Percentiles rank a stretch among this genome's conserved stretches.
Conservation (phyloP, 371 early-diverging fungal species). For the Syncephalis fuscata region DNA sequence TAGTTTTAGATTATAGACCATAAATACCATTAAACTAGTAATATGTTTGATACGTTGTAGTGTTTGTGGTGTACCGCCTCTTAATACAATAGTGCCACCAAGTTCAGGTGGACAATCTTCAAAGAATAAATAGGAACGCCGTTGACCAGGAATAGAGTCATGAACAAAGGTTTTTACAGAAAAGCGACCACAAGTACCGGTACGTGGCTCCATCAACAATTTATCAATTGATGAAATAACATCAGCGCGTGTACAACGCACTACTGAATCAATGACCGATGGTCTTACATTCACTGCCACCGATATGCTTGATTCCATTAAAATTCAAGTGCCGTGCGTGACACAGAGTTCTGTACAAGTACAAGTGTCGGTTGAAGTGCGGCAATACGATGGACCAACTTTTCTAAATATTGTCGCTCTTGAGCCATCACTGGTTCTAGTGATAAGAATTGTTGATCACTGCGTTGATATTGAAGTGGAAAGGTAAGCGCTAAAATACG, state of each 20-base stretch:
- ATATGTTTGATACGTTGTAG: conserved; percentile 57
- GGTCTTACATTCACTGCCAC: conserved; percentile 73
- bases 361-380: conserved; percentile 62
- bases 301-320: conserved; percentile 56
- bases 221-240: conserved; percentile 65
- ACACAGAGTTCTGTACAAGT: conserved; percentile 55
- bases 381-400: conserved; percentile 54
- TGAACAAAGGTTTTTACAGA: conserved; percentile 60
- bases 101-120: conserved; percentile 60
- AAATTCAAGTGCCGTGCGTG: conserved; percentile 64
- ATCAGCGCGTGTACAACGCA: conserved; percentile 68
- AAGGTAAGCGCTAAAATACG: conserved; percentile 72
- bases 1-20: conserved; percentile 62
- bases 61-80: conserved; percentile 47
- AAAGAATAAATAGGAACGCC: conserved; percentile 74
- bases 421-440: conserved; percentile 68
- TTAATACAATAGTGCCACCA: conserved; percentile 74
- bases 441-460: conserved; percentile 60
- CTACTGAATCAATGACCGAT: conserved; percentile 57
- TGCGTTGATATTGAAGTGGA: conserved; percentile 71
- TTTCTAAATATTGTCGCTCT: conserved; percentile 66
- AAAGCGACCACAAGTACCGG: conserved; percentile 64
- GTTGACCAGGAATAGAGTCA: conserved; percentile 45
- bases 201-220: conserved; percentile 35
- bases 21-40: conserved; percentile 57